Evolutionary conservation across 352 stramenopile species (phyloP), one percentile per base, ranked within the genome.

Genomic region (Pythium periplocum): DNA sequence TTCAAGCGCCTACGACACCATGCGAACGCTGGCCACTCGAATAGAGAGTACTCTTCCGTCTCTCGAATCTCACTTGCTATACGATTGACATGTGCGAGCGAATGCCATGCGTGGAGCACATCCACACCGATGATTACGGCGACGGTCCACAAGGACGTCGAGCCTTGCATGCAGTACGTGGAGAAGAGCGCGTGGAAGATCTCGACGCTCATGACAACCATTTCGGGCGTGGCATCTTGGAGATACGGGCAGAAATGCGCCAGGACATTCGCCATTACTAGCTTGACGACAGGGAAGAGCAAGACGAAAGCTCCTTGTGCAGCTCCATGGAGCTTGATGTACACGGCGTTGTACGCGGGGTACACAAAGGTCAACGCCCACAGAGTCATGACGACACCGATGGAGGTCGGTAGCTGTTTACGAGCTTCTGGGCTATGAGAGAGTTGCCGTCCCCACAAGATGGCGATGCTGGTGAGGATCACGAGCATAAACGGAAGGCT

Each of bases 101-200:
- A 61, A 12, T 59, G 36, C 6, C 53, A 66, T 17, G 53, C 43
- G 9, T 67, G 63, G 1, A 62, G 2, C 5, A 59, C 52, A 17
- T 70, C 62, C 0, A 61, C 41, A 3, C 26, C 42, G 47, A 70
- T 61, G 26, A 70, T 62, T 31, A 61, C 43, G 32, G 59, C 4
- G 10, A 54, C 58, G 1, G 61, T 63, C 2, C 17, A 8, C 17
- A 64, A 4, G 4, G 66, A 69, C 8, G 50, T 51, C 5, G 62
- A 50, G 3, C 44, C 62, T 26, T 73, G 68, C 57, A 73, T 64
- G 49, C 64, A 73, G 31, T 48, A 68, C 2, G 57, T 47, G 2
- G 71, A 43, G 55, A 69, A 78, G 3, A 78, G 53, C 2, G 69
- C 54, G 33, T 62, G 73, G 55, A 78, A 78, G 30, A 78, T 45